Conservation (phyloP, 306 rosid genomes). For the Cicer bijugum region DNA sequence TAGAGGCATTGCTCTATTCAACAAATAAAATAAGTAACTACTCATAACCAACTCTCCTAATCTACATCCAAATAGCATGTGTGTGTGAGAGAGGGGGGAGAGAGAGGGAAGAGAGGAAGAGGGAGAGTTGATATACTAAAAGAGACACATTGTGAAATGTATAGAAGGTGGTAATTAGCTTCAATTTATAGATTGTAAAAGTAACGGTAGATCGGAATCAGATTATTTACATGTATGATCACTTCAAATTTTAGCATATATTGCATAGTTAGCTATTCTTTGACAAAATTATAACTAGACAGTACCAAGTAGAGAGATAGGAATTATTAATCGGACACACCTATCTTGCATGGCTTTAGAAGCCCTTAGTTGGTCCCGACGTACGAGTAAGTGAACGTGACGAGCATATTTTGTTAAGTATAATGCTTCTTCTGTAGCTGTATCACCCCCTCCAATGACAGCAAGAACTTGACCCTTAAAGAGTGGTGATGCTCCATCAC, state of each 20-base stretch:
- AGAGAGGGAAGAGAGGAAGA: too few species aligned
- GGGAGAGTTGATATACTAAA: background rate
- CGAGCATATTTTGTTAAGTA: constrained; percentile 93
- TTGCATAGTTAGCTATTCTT: constrained; percentile 23
- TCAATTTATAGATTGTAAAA: constrained; percentile 14
- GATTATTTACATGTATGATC: constrained; percentile 31
- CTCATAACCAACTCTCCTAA: too few species aligned
- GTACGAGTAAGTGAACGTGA: constrained; percentile 88
- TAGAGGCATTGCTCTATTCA: too few species aligned
- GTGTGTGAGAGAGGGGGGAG: too few species aligned
- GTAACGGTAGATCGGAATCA: constrained; percentile 14
- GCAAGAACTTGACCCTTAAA: constrained; percentile 96
- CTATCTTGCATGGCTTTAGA: constrained; percentile 98
- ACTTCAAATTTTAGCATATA: constrained; percentile 31
- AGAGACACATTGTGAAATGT: constrained; percentile 16
- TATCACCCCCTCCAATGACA: constrained; percentile 96
- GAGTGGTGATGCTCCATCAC: constrained; percentile 97
- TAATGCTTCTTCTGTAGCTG: constrained; percentile 93
- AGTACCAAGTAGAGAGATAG: constrained; percentile 27
- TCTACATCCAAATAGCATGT: too few species aligned
- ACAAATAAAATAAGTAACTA: too few species aligned
- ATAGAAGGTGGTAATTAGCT: constrained; percentile 9
- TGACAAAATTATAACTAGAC: constrained; percentile 15
- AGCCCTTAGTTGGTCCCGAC: constrained; percentile 84
- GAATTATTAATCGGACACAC: constrained; percentile 58